Conservation (phyloP, 2,329 filamentous ascomycete genomes). For the Botrytis tulipae region DNA sequence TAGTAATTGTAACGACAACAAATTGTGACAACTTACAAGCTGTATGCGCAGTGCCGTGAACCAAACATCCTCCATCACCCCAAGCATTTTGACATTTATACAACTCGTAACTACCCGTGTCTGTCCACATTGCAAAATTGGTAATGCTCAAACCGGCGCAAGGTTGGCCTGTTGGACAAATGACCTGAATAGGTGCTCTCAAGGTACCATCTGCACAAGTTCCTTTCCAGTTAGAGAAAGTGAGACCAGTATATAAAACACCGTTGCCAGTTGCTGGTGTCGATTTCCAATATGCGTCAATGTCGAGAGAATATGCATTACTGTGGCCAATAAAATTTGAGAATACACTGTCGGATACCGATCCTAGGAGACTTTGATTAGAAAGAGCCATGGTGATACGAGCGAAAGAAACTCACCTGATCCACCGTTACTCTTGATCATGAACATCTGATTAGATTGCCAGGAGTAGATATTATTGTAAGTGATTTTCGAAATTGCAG, state of each 20-base stretch:
- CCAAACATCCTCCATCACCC: constrained; percentile 19
- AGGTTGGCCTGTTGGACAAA: constrained; percentile 33
- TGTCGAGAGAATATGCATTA: constrained; percentile 57
- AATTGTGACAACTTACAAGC: constrained; percentile 3
- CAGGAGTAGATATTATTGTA: constrained; percentile 50
- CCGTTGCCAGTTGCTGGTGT: constrained; percentile 47
- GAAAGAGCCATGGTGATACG: neutral
- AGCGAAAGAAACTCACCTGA: neutral
- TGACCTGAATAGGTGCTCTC: constrained; percentile 40
- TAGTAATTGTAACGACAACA: neutral
- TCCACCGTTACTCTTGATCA: constrained; percentile 62
- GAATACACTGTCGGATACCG: constrained; percentile 50
- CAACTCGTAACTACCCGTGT: constrained; percentile 14
- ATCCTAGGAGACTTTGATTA: constrained; percentile 41
- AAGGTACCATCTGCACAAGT: constrained; percentile 38
- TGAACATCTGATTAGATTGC: constrained; percentile 56
- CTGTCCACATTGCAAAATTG: constrained; percentile 41
- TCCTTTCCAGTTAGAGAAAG: constrained; percentile 55
- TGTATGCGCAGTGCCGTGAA: constrained; percentile 16
- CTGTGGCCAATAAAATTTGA: constrained; percentile 59
- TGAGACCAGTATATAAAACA: constrained; percentile 52
- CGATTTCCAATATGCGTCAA: constrained; percentile 56
- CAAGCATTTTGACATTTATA: constrained; percentile 21
- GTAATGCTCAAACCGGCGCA: constrained; percentile 39
- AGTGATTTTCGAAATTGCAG: constrained; percentile 50